Percentiles rank a stretch among this genome's conserved stretches.
phyloP scores from a whole-genome alignment of 1,284 basidiomycete species.

The Kwoniella shivajii region DNA sequence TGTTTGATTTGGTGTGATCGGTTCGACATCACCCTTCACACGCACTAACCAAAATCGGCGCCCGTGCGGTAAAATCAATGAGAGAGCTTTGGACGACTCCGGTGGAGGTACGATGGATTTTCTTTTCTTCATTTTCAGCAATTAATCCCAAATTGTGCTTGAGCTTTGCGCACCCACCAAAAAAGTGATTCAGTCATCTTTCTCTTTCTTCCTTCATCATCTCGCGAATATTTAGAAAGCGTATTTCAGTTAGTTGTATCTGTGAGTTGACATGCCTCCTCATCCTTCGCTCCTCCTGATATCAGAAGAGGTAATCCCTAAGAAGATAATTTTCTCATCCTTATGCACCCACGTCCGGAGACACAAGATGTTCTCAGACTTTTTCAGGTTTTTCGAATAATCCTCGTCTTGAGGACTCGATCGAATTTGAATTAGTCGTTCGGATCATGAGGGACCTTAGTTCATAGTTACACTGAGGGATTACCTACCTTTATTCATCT shows the following conservation, averaged over 20 bases:
- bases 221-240: too few relatives aligned
- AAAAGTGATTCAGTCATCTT: too few relatives aligned
- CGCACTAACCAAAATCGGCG: too few relatives aligned
- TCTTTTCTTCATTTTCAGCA: not conserved
- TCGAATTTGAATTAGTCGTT: conserved; percentile 25
- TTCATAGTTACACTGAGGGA: conserved; percentile 56
- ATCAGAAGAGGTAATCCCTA: conserved; percentile 9
- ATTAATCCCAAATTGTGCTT: conserved; percentile 2
- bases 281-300: not conserved
- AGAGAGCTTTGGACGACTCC: too few relatives aligned
- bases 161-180: too few relatives aligned
- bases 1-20: too few relatives aligned
- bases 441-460: conserved; percentile 41
- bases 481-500: not conserved
- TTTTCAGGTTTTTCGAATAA: conserved; percentile 9
- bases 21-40: too few relatives aligned
- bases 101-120: not conserved
- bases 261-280: too few relatives aligned
- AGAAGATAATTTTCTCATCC: conserved; percentile 25
- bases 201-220: not conserved
- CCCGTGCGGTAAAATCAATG: too few relatives aligned
- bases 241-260: too few relatives aligned
- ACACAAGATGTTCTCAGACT: conserved; percentile 10
- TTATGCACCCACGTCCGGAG: conserved; percentile 23
- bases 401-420: conserved; percentile 28